A percentile compares a stretch with the other conserved stretches of the same genome.
Conservation (phyloP, 805 yeast genomes). For the Saccharomycopsis oosterbeekiorum region DNA sequence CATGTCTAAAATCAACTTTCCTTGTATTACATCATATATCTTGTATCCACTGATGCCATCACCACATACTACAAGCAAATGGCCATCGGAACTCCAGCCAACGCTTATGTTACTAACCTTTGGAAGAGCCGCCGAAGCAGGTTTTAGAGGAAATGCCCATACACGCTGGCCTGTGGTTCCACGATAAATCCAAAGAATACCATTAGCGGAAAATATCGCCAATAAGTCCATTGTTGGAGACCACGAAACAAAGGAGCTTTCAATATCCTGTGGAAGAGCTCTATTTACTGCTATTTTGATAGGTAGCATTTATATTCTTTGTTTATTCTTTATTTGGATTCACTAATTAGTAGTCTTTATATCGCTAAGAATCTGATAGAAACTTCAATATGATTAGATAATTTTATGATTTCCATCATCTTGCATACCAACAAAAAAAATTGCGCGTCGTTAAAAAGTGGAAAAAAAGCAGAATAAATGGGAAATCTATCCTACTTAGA, state of each 20-base stretch:
- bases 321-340: no score
- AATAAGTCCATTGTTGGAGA: constrained; percentile 48
- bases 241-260: constrained; percentile 23
- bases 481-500: no score
- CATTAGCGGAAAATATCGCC: constrained; percentile 36
- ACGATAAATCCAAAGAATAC: constrained; percentile 43
- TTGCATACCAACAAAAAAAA: not conserved
- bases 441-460: not conserved
- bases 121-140: not conserved
- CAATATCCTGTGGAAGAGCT: not conserved
- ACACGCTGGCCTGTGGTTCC: constrained; percentile 40
- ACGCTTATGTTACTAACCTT: not conserved
- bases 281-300: constrained; percentile 1
- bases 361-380: not conserved
- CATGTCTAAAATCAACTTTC: constrained; percentile 32
- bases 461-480: not conserved
- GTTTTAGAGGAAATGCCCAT: constrained; percentile 30
- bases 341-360: no score
- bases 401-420: not conserved
- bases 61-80: constrained; percentile 13
- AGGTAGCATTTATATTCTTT: not conserved
- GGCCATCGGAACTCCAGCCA: constrained; percentile 32
- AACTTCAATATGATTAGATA: not conserved
- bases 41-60: constrained; percentile 25
- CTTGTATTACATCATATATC: constrained; percentile 27